Base-by-base conservation (phyloP, 2,329 filamentous ascomycete species). In the Exserohilum turcica region DNA sequence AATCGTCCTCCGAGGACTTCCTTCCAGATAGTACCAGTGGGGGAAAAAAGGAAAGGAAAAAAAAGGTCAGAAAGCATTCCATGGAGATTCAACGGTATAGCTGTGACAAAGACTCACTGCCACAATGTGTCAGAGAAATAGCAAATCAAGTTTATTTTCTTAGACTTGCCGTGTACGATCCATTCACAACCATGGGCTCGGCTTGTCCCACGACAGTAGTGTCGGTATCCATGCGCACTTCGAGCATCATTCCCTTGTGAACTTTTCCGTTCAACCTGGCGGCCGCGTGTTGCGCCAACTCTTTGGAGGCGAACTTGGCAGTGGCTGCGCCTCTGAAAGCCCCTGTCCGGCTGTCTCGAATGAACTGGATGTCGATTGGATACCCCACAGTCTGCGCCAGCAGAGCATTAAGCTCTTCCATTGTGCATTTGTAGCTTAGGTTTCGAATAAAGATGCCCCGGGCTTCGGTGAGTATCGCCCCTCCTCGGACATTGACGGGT, bases 391-490 rank as follows among this genome's bases (percentile, higher is more conserved):
- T 65, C 27, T 54, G 58, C 6, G 75, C 54, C 8, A 76, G 50
- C 12, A 76, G 52, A 6, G 52, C 45, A 12, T 57, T 50, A 8
- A 76, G 63, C 9, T 74, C 68, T 19, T 51, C 59, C 16, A 59
- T 55, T 6, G 59, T 59, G 35, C 61, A 63, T 7, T 61, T 64
- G 50, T 67, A 73, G 40, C 56, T 69, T 13, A 76, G 53, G 15
- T 68, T 66, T 18, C 62, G 63, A 29, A 76, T 69, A 56, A 74
- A 74, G 27, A 76, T 69, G 6, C 72, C 73, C 6, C 73, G 71
- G 19, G 68, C 63, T 53, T 76, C 73, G 6, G 73, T 75, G 24
- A 71, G 54, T 16, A 73, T 59, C 13, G 67, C 70, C 7, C 73
- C 72, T n/a, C 65, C 57, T n/a, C 59, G 60, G n/a, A 73, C 54